A percentile compares a stretch with the other conserved stretches of the same genome.
These are phyloP conservation scores for Vachellia pachyceras DNA, from an alignment of 306 rosid species.

Conservation along the genomic window DNA sequence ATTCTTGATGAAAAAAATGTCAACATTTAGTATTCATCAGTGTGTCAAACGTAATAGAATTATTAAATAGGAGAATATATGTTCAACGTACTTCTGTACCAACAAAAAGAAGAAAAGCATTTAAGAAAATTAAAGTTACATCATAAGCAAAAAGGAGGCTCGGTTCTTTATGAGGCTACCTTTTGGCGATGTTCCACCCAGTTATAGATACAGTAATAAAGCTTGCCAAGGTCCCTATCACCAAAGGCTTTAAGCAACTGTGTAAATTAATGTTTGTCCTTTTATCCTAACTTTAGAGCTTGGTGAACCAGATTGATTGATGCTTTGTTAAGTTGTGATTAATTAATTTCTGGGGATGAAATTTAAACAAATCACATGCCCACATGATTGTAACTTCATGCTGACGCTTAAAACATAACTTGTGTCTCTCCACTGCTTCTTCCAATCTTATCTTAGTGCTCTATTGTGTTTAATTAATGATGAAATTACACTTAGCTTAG, in stretches of 20 bases:
- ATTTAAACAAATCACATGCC: neutral
- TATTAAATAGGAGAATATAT: no score
- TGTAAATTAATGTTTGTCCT: neutral
- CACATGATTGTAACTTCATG: neutral
- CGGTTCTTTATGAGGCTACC: neutral
- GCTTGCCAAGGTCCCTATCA: neutral
- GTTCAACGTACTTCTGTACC: no score
- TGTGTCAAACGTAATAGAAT: no score
- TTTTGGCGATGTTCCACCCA: neutral
- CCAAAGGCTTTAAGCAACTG: neutral
- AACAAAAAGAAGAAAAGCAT: neutral
- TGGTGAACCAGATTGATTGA: neutral
- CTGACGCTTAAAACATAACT: no score
- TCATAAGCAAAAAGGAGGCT: neutral
- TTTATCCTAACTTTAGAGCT: neutral
- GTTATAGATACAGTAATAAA: neutral
- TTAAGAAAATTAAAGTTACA: neutral
- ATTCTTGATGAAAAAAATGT: no score
- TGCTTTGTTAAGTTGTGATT: neutral
- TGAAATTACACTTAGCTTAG: neutral
- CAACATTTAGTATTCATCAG: no score
- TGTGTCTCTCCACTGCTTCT: neutral
- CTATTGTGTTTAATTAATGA: neutral
- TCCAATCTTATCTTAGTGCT: neutral
- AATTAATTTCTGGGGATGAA: conserved; percentile 1